These are phyloP conservation scores for Trichosporon coremiiforme DNA, from an alignment of 1,284 basidiomycete genomes.

Conservation along the genomic window DNA sequence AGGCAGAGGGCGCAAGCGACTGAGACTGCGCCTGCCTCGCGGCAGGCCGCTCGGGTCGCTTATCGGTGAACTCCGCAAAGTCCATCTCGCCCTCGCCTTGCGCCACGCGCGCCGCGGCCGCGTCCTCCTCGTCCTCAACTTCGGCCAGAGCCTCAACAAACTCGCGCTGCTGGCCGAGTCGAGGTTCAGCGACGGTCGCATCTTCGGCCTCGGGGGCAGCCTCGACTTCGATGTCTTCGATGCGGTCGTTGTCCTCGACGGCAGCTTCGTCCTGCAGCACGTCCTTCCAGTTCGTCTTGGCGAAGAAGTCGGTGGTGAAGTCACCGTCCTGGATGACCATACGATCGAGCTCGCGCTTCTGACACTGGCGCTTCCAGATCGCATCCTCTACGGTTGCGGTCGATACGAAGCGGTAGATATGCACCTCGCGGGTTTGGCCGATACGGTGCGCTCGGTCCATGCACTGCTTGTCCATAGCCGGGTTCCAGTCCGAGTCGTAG, in stretches of 20 bases:
- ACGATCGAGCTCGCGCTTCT: constrained; percentile 88
- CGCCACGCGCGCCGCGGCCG: constrained; percentile 75
- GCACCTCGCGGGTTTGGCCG: constrained; percentile 94
- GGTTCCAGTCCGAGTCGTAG: constrained; percentile 97
- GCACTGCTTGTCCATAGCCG: constrained; percentile 95
- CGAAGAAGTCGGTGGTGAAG: constrained; percentile 66
- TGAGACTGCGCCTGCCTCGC: constrained; percentile 5
- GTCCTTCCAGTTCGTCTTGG: constrained; percentile 75
- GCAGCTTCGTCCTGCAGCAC: constrained; percentile 64
- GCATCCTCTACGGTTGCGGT: constrained; percentile 86
- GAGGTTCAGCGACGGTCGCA: constrained; percentile 39
- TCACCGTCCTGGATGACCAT: constrained; percentile 92
- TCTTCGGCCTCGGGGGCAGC: constrained; percentile 40
- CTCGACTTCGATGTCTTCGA: constrained; percentile 43
- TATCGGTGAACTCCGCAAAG: constrained; percentile 70
- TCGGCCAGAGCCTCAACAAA: constrained; percentile 73
- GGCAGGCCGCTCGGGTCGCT: constrained; percentile 8
- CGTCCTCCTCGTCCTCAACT: constrained; percentile 86
- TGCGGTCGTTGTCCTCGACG: constrained; percentile 56
- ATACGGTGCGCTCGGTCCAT: constrained; percentile 81
- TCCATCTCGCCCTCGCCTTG: constrained; percentile 79
- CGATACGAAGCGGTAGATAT: constrained; percentile 95
- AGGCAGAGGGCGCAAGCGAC: constrained; percentile 22
- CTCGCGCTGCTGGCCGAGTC: constrained; percentile 53
- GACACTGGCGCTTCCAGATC: constrained; percentile 92